Conservation (phyloP, 73 alveolate genomes). For the Symbiodinium natans region DNA sequence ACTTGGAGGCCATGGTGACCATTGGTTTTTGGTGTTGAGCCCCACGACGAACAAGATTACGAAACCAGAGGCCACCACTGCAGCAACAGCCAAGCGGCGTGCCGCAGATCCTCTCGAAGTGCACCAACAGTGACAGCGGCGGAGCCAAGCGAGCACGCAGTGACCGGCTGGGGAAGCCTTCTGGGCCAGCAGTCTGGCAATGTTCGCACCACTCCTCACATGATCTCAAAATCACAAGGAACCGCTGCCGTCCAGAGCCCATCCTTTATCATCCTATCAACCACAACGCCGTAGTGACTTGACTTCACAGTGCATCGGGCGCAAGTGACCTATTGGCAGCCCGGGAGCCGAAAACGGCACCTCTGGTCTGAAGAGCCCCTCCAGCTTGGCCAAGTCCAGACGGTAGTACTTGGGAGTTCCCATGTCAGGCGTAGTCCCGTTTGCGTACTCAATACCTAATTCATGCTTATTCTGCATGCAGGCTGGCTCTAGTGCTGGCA, state of each 20-base stretch:
- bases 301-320: too few species aligned
- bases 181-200: constrained; percentile 45
- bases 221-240: background rate
- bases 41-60: too few species aligned
- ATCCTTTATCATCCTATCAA: background rate
- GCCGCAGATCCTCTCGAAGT: constrained; percentile 82
- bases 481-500: too few species aligned
- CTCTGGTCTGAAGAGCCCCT: constrained; percentile 51
- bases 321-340: background rate
- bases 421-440: background rate
- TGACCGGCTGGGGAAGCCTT: constrained; percentile 26
- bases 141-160: constrained; percentile 46
- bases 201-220: constrained; percentile 62
- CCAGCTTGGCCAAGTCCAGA: constrained; percentile 59
- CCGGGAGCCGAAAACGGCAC: constrained; percentile 41
- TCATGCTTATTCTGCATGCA: too few species aligned
- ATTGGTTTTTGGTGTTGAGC: too few species aligned
- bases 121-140: constrained; percentile 35
- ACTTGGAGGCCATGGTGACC: background rate
- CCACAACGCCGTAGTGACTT: background rate
- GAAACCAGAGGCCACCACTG: too few species aligned
- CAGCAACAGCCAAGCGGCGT: constrained; percentile 11
- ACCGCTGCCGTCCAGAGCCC: background rate
- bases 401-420: constrained; percentile 55
- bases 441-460: too few species aligned